Evolutionary conservation across 208 protist species (phyloP), one percentile per base, ranked within the genome.

Genomic region (Leishmania martiniquensis): DNA sequence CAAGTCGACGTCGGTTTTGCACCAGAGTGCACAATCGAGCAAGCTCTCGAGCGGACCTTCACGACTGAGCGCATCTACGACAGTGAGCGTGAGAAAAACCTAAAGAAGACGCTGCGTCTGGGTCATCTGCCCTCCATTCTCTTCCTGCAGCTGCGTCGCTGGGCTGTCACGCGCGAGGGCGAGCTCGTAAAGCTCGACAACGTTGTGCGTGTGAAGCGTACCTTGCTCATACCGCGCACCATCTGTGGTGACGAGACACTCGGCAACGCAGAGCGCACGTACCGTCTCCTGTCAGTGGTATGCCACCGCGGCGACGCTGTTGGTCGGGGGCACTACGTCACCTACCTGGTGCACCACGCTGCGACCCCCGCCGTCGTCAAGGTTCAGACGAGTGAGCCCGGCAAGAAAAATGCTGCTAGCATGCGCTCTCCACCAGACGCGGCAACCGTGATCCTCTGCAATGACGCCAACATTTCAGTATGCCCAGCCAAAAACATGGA

Each of bases 131-230:
- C 94, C 25, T 71, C 79, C 0, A 72, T 97, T n/a, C 81, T 97
- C 13, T 75, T 95, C 17, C 47, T 96, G 22, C 92, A 97, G 54
- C 75, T 97, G 7, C 87, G 88, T 6, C 90, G 93, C 20, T 97
- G 93, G 90, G 90, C 91, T 15, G 82, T 95, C n/a, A 97, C 93
- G 4, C 86, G 87, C 15, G 91, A 97, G 71, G 90, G 91, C 6
- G 89, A 96, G 52, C 65, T 94, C 20, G 91, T 97, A 52, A 97
- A 97, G 75, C 84, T 97, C 29, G 89, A 94, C 75, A 96, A 97
- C 80, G 72, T 72, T 25, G 89, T 97, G 42, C 78, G 77, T n/a
- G 85, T 93, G 60, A 76, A 76, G 6, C 80, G 83, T 12, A 89
- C 76, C 1, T 81, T 96, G 12, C 75, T 87, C 42, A 68, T 97